Conservation (phyloP, 2,329 filamentous ascomycete species). For the Raffaelea ambrosiae region DNA sequence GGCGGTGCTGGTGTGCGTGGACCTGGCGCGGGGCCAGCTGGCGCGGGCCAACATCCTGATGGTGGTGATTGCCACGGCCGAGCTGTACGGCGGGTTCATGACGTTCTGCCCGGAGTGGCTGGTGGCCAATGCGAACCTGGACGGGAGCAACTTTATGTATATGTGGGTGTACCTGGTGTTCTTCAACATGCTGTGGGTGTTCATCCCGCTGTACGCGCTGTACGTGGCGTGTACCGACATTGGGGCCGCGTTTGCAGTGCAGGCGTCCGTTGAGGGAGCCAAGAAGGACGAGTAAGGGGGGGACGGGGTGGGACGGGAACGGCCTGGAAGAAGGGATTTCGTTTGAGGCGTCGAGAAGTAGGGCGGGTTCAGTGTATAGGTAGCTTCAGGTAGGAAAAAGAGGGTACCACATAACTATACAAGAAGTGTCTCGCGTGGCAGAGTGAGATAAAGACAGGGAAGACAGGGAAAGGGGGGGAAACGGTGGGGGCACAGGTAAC, state of each 20-base stretch:
- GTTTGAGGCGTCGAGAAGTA: too few species aligned
- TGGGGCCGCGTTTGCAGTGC: slow-evolving; percentile 39
- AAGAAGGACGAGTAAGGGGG: slow-evolving; percentile 24
- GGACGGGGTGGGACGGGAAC: background rate
- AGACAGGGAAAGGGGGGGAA: too few species aligned
- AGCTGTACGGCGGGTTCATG: slow-evolving; percentile 63
- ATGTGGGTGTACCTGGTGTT: slow-evolving; percentile 60
- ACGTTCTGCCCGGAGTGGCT: slow-evolving; percentile 65
- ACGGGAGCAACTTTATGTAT: slow-evolving; percentile 60
- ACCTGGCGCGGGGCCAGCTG: slow-evolving; percentile 46
- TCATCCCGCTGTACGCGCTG: slow-evolving; percentile 51
- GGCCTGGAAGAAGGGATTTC: background rate
- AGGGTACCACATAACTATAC: too few species aligned
- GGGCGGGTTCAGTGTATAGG: too few species aligned
- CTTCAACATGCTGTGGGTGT: slow-evolving; percentile 62
- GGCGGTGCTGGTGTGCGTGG: slow-evolving; percentile 51
- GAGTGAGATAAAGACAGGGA: too few species aligned
- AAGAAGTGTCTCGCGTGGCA: too few species aligned
- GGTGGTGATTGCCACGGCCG: slow-evolving; percentile 55
- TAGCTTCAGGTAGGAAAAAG: too few species aligned
- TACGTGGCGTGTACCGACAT: slow-evolving; percentile 49
- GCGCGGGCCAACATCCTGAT: slow-evolving; percentile 52
- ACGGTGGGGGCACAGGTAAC: too few species aligned
- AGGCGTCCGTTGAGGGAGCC: slow-evolving; percentile 19
- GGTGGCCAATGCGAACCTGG: slow-evolving; percentile 51